Evolutionary conservation across 106 monocot species (phyloP).

Genomic region (Alisma plantagoaquatica): DNA sequence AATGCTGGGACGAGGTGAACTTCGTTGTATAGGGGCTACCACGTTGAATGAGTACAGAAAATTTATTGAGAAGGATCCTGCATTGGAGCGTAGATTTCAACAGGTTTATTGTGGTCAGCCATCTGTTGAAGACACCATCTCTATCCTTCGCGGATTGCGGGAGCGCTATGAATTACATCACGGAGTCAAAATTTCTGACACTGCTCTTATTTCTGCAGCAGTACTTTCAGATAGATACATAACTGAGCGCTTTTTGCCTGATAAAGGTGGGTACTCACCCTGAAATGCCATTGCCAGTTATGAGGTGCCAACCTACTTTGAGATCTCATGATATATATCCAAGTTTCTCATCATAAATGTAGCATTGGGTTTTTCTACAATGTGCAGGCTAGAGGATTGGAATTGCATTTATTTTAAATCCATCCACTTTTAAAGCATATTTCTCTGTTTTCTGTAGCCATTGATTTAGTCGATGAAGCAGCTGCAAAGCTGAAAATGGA

Average conservation of each 20-base stretch:
- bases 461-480: constrained; percentile 90
- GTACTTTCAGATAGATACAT: constrained; percentile 76
- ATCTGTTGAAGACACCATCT: constrained; percentile 78
- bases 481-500: constrained; percentile 95
- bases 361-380: too few species aligned
- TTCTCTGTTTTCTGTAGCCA: constrained; percentile 33
- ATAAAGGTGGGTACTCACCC: constrained; percentile 78
- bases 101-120: constrained; percentile 85
- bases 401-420: too few species aligned
- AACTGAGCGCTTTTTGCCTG: constrained; percentile 75
- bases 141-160: constrained; percentile 75
- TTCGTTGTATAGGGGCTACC: constrained; percentile 85
- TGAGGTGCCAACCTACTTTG: too few species aligned
- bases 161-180: constrained; percentile 88
- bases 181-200: constrained; percentile 85
- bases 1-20: constrained; percentile 82
- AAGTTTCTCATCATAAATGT: too few species aligned
- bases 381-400: too few species aligned
- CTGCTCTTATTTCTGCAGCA: constrained; percentile 71
- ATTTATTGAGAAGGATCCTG: constrained; percentile 88
- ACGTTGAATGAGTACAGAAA: constrained; percentile 84
- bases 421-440: too few species aligned
- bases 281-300: too few species aligned
- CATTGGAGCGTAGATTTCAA: constrained; percentile 80
- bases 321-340: too few species aligned